These are phyloP conservation scores for Saccharomycopsis phalli DNA, from an alignment of 1,139 yeast species.

Conservation along the genomic window DNA sequence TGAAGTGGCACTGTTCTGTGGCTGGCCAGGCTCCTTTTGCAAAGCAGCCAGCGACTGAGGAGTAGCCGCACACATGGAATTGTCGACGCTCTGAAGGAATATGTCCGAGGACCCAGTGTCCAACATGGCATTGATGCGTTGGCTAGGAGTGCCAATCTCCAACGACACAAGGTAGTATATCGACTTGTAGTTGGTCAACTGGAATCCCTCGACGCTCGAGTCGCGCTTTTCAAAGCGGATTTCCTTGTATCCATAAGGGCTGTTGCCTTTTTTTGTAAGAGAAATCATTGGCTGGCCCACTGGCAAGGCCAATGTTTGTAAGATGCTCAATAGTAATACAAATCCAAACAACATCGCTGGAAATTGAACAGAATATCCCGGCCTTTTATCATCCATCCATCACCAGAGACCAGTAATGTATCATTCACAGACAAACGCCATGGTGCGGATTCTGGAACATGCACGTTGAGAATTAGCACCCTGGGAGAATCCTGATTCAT, in stretches of 20 bases:
- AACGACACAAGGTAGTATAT: slow-evolving; percentile 17
- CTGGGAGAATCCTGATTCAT: no score
- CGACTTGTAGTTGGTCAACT: slow-evolving; percentile 2
- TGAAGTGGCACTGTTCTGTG: slow-evolving; percentile 4
- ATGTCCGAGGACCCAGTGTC: slow-evolving; percentile 67
- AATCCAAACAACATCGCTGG: no score
- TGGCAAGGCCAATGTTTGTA: no score
- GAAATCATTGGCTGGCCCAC: no score
- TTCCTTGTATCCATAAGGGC: slow-evolving; percentile 2
- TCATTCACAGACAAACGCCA: no score
- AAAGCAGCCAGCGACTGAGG: neutral
- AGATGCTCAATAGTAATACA: no score
- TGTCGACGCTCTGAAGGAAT: slow-evolving; percentile 37
- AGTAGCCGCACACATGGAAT: slow-evolving; percentile 14
- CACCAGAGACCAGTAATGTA: no score
- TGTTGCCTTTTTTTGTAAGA: no score
- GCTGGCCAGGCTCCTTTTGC: neutral
- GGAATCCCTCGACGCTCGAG: neutral
- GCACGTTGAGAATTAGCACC: no score
- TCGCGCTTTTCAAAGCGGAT: neutral
- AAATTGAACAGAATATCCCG: no score
- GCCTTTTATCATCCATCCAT: no score
- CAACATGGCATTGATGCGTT: slow-evolving; percentile 39
- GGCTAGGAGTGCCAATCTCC: slow-evolving; percentile 44
- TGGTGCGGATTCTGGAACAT: no score